These are phyloP conservation scores for Aureobasidium vineae DNA, from an alignment of 2,329 filamentous ascomycete genomes.

Conservation along the genomic window DNA sequence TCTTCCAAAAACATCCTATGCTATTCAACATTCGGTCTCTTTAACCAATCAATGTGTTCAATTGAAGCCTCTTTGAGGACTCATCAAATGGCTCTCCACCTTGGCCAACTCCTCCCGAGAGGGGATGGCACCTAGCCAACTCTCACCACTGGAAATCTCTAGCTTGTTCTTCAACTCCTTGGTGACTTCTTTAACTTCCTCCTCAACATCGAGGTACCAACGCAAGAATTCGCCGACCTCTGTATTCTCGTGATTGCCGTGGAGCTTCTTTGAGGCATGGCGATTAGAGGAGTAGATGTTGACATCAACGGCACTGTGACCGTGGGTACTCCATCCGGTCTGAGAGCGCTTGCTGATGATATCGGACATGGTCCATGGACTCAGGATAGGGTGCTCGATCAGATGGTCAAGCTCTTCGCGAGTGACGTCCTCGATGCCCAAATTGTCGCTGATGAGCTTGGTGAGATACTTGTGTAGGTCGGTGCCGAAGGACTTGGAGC, in stretches of 20 bases:
- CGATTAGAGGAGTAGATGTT: slow-evolving; percentile 88
- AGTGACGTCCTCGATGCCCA: slow-evolving; percentile 74
- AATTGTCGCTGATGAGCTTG: slow-evolving; percentile 63
- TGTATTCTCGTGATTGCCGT: slow-evolving; percentile 92
- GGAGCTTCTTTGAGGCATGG: slow-evolving; percentile 59
- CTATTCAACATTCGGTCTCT: not conserved
- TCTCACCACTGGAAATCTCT: slow-evolving; percentile 36
- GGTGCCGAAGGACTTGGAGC: slow-evolving; percentile 35
- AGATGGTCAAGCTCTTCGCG: slow-evolving; percentile 68
- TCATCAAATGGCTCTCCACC: slow-evolving; percentile 13
- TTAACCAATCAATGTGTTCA: not conserved
- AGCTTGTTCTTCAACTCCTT: slow-evolving; percentile 65
- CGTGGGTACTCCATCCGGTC: slow-evolving; percentile 91
- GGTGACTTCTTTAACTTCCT: slow-evolving; percentile 77
- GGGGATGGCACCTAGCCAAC: slow-evolving; percentile 48
- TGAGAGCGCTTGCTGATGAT: slow-evolving; percentile 87
- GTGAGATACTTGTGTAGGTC: slow-evolving; percentile 60
- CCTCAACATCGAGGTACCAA: slow-evolving; percentile 74
- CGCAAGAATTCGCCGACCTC: slow-evolving; percentile 82
- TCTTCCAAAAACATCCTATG: not conserved
- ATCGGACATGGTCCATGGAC: slow-evolving; percentile 68
- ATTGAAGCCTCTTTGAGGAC: slow-evolving; percentile 16
- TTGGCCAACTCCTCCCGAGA: not conserved
- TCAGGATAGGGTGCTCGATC: slow-evolving; percentile 55
- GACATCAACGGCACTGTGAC: slow-evolving; percentile 84